phyloP scores from a whole-genome alignment of 768 basidiomycete genomes.

The Boletus pseudo-olivaceus region DNA sequence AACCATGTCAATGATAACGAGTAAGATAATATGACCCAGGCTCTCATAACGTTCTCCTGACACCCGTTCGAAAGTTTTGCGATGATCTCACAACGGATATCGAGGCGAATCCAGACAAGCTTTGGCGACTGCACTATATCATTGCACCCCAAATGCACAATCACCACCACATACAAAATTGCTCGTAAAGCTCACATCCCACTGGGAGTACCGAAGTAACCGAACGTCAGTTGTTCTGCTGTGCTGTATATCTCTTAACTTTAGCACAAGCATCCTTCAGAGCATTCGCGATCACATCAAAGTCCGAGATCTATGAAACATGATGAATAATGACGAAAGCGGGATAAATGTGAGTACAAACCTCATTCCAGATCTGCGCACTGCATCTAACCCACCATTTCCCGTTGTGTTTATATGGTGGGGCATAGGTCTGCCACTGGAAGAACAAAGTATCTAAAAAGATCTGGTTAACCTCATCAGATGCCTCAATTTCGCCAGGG shows the following conservation, averaged over 20 bases:
- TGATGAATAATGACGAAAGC: neutral
- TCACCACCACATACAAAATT: too few relatives aligned
- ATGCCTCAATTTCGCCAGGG: constrained; percentile 22
- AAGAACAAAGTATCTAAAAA: constrained; percentile 18
- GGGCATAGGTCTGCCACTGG: constrained; percentile 18
- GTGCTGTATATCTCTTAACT: constrained; percentile 6
- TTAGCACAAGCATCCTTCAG: constrained; percentile 23
- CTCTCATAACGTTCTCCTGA: too few relatives aligned
- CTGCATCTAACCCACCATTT: constrained; percentile 34
- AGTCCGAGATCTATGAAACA: constrained; percentile 29
- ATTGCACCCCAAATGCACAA: too few relatives aligned
- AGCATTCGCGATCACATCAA: constrained; percentile 27
- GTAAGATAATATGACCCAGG: constrained; percentile 9
- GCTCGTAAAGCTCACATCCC: too few relatives aligned
- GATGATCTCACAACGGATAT: constrained; percentile 12
- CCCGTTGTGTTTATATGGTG: constrained; percentile 22
- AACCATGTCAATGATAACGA: neutral
- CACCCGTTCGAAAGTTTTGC: neutral
- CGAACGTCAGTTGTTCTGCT: constrained; percentile 3
- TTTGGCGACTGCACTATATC: constrained; percentile 33
- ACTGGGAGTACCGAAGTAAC: neutral
- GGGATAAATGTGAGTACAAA: constrained; percentile 4
- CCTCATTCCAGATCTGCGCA: constrained; percentile 33
- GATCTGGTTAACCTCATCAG: constrained; percentile 12
- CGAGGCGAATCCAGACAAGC: constrained; percentile 50